Base-by-base conservation (phyloP, 768 basidiomycete species). In the Coprinopsis cinerea region DNA sequence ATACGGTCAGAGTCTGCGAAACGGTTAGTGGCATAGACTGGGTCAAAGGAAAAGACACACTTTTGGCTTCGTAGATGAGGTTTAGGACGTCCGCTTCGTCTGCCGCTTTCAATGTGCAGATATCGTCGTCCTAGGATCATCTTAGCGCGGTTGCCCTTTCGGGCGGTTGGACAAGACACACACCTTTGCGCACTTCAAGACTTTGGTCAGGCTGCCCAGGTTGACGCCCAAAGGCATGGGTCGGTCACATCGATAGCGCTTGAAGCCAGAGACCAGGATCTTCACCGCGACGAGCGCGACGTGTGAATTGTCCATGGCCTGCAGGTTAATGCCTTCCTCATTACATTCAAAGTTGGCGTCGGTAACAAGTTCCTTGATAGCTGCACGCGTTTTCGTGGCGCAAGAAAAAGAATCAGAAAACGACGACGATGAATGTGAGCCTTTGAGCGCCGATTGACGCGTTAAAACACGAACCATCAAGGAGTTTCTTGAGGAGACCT, bases 261-360 rank as follows among this genome's bases (percentile, higher is more conserved):
- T 77, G 77, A 99, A 98, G 26, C 90, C 91, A 0, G 78, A 71
- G 1, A 82, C 79, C 34, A 85, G 71, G 25, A 99, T 78, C 53
- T 86, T 79, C 41, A 96, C 92, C 6, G 91, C 74, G 34, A 99
- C 95, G 57, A 98, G 88, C 1, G 95, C 96, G 60, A 99, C 95
- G 68, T 98, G 95, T 2, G 95, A 96, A 77, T 97, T 98, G 73
- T 98, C 96, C 95, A 98, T 99, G 2, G 95, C 96, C 73, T 98
- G 95, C 3, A 99, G 79, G 48, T 81, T 81, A 58, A 99, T 85
- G 27, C 94, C 96, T 56, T 94, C 92, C 56, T 99, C 95, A 53
- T 83, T 90, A 67, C 95, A 97, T 62, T 95, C 89, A 59, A 98
- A 96, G 68, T 98, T 98, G 63, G 92, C 94, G 64, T 98, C 96